A percentile compares a stretch with the other conserved stretches of the same genome.
Conservation (phyloP, 305 asterid genomes). For the Withania somnifera region DNA sequence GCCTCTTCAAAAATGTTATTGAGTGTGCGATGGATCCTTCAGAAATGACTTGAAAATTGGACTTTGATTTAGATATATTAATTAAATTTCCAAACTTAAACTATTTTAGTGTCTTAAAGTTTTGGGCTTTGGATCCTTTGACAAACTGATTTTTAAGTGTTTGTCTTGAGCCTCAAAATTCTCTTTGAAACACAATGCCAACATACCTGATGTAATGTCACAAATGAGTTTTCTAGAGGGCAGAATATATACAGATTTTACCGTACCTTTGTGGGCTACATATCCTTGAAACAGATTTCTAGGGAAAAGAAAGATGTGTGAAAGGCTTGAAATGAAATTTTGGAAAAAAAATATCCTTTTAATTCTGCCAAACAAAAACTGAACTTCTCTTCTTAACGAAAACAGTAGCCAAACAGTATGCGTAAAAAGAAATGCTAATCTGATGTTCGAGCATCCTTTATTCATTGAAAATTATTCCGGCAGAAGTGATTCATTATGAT, state of each 20-base stretch:
- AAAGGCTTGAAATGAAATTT: neutral
- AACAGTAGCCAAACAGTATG: neutral
- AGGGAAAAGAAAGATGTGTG: neutral
- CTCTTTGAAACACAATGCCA: neutral
- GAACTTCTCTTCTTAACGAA: neutral
- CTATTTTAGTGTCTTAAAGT: neutral
- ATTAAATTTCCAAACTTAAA: neutral
- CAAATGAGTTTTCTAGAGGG: neutral
- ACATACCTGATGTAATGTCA: neutral
- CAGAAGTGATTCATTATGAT: neutral
- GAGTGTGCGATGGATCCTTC: too few species aligned
- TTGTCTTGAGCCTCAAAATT: neutral
- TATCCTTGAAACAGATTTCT: neutral
- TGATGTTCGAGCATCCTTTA: neutral
- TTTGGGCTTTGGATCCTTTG: neutral
- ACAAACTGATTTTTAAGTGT: neutral
- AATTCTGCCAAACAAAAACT: neutral
- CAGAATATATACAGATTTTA: neutral
- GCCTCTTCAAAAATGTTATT: too few species aligned
- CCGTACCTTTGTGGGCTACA: neutral
- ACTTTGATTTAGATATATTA: neutral
- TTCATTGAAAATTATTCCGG: neutral
- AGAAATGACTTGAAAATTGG: neutral
- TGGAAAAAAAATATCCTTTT: neutral
- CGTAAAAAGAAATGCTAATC: neutral